Evolutionary conservation across 495 filamentous ascomycete species (phyloP), one percentile per base, ranked within the genome.

Genomic region (Aspergillus coremiiformis): DNA sequence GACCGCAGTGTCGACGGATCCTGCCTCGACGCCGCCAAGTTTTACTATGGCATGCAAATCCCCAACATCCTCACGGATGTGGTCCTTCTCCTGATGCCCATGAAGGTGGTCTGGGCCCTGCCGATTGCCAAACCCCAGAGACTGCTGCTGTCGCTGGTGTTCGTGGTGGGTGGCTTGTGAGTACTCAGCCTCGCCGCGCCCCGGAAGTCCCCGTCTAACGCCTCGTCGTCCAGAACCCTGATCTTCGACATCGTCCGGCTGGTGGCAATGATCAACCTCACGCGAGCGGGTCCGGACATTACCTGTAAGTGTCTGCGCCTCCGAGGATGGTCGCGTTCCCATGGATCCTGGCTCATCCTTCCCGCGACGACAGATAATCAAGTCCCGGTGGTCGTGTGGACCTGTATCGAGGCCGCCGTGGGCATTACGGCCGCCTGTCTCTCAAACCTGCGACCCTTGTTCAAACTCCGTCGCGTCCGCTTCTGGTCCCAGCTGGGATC

Each of bases 31-130:
- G 42, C 60, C 2, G 57, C 53, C 19, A 54, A 44, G 24, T 68
- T 64, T 47, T 70, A 68, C 39, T 64, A 74, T 7, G 67, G 63
- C 0, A 64, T 66, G 26, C 64, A 71, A 21, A 60, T 73, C 5
- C 67, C 71, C 9, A 77, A 78, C 32, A 71, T 77, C 20, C 39
- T 66, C 0, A 67, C 68, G 0, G 74, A 76, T 56, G 58, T 67
- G 11, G 59, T 66, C 7, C 66, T 78, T 8, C 62, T 78, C 17
- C 23, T 76, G 0, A 71, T 82, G 37, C 80, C 81, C 0, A 64
- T 83, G 37, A 76, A 75, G 8, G 66, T 66, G 7, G 61, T 81
- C 17, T 70, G 67, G 63, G 59, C 58, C 0, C 54, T 77, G 11
- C 70, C 71, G 1, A 69, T 78, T 41, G 66, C 70, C 12, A 53